Conservation (phyloP, 2,329 filamentous ascomycete species). For the Alternaria brassicicola region DNA sequence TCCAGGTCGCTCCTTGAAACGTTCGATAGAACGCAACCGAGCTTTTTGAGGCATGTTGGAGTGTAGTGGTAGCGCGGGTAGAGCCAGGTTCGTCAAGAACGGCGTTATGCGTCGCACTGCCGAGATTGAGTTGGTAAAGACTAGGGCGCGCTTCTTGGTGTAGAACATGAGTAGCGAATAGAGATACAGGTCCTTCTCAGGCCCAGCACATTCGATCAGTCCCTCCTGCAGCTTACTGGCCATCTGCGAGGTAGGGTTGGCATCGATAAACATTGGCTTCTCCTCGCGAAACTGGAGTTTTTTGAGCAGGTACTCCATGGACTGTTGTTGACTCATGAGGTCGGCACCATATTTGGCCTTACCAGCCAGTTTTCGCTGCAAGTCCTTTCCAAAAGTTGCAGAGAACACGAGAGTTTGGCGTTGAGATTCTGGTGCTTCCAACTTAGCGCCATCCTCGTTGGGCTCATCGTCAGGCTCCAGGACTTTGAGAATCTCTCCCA, state of each 20-base stretch:
- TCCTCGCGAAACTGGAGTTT: constrained; percentile 87
- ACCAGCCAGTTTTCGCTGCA: constrained; percentile 88
- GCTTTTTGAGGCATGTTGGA: constrained; percentile 97
- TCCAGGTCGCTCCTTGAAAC: constrained; percentile 71
- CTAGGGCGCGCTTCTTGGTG: constrained; percentile 77
- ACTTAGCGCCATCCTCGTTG: constrained; percentile 48
- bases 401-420: constrained; percentile 96
- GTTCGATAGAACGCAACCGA: constrained; percentile 87
- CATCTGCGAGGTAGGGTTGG: constrained; percentile 89
- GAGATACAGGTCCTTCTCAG: constrained; percentile 96
- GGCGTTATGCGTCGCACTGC: constrained; percentile 86
- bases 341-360: constrained; percentile 61
- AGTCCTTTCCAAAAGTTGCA: constrained; percentile 87
- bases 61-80: constrained; percentile 80
- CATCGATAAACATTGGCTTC: constrained; percentile 87
- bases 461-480: constrained; percentile 69
- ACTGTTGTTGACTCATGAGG: constrained; percentile 74
- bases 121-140: constrained; percentile 96
- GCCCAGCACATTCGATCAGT: constrained; percentile 86
- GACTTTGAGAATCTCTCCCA: constrained; percentile 82
- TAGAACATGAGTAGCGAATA: constrained; percentile 87
- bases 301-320: constrained; percentile 90
- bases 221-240: constrained; percentile 85
- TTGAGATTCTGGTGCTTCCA: constrained; percentile 41
- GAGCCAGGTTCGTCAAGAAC: constrained; percentile 79